Base-by-base conservation (phyloP, 257 asterid genomes). In the Solanum pimpinellifolium region DNA sequence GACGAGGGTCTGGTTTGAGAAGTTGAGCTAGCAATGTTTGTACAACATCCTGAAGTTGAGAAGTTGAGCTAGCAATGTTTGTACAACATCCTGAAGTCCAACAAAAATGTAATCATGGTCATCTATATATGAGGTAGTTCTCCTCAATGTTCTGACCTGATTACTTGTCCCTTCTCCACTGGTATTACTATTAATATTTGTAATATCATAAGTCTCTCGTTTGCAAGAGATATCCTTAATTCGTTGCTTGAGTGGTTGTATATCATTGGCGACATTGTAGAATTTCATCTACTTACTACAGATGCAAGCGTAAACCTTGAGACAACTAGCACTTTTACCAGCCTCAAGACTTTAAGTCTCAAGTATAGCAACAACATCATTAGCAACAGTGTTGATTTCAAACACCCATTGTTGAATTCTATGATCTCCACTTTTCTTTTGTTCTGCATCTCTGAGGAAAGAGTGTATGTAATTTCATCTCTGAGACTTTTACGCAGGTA, bases 61-160 rank as follows among this genome's bases (percentile, higher is more conserved):
- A 75, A 56, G 11, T 62, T 80, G 10, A 15, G 76, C n/a, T 15
- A 52, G 44, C 74, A 86, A 3, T 1, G 3, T 47, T 5, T 73
- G 5, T 52, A 65, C 66, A 23, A 56, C 66, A 76, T 86, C 76
- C 46, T 27, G 65, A 60, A 86, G 10, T 8, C 88, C 88, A 49
- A 77, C 78, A 77, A 86, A 68, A 29, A 52, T 31, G 3, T 42
- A 14, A 15, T 86, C 85, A 3, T 73, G 41, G 27, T 39, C 83
- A 41, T 75, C 88, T 16, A 41, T 29, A 44, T 85, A 69, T 2
- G 87, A 85, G 9, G 69, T 69, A 42, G 87, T 85, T 69, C 87
- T 85, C 39, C 87, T 69, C 87, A 25, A 15, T 21, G 35, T 14
- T 42, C n/a, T 29, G 0, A 39, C 7, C 74, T 27, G 81, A 85